Percentiles rank a stretch among this genome's conserved stretches.
phyloP scores from a whole-genome alignment of 768 basidiomycete species.

The Kwoniella newhampshirensis region DNA sequence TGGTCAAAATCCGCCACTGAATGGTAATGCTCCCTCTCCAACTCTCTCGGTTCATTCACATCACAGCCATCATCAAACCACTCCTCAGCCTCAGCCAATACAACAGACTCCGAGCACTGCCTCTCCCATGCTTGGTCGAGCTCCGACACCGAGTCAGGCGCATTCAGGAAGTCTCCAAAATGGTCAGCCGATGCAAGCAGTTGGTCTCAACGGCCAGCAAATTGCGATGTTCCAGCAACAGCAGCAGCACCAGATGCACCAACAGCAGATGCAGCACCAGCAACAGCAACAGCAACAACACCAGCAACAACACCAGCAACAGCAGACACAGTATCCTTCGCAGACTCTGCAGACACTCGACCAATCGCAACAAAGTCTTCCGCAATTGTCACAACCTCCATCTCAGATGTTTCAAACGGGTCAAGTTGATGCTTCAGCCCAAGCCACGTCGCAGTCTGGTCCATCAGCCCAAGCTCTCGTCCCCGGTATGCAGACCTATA shows the following conservation, averaged over 20 bases:
- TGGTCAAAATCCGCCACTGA: constrained; percentile 1
- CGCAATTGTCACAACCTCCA: constrained; percentile 5
- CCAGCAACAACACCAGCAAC: not conserved
- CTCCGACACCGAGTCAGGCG: constrained; percentile 16
- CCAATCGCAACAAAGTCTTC: too few relatives aligned
- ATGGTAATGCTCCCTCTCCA: constrained; percentile 26
- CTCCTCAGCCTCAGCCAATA: not conserved
- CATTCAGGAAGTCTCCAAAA: constrained; percentile 10
- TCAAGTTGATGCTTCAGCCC: constrained; percentile 10
- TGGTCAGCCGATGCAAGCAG: constrained; percentile 9
- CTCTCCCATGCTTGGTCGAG: constrained; percentile 12
- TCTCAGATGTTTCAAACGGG: not conserved
- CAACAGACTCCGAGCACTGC: constrained; percentile 12
- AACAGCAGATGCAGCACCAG: constrained; percentile 1
- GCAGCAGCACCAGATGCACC: not conserved
- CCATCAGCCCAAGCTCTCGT: constrained; percentile 19
- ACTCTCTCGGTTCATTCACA: constrained; percentile 32
- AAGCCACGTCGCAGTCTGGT: not conserved
- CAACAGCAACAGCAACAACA: constrained; percentile 4
- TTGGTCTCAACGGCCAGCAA: constrained; percentile 16
- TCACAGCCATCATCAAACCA: constrained; percentile 30
- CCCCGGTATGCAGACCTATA: constrained; percentile 15
- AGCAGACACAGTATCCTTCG: too few relatives aligned
- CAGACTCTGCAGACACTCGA: not conserved
- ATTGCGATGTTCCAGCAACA: not conserved